A percentile compares a stretch with the other conserved stretches of the same genome.
Evolutionary conservation across 2,329 filamentous ascomycete genomes (phyloP).

Genomic region (Colletotrichum agaves): DNA sequence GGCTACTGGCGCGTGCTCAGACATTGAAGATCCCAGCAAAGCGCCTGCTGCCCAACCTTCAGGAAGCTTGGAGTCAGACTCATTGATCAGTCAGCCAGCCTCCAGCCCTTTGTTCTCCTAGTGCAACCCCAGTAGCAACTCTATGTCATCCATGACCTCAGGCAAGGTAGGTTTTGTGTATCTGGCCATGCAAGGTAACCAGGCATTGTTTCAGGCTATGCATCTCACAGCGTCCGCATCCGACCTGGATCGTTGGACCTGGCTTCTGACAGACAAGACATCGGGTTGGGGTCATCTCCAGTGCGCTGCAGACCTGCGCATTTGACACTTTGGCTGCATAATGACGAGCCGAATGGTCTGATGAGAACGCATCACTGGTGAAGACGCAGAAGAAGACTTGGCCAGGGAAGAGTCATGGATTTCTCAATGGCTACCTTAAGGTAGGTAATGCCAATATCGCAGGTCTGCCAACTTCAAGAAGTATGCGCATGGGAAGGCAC

Average conservation of each 20-base stretch:
- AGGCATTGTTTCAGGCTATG: slow-evolving; percentile 33
- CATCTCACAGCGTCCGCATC: slow-evolving; percentile 20
- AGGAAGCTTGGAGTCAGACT: slow-evolving; percentile 3
- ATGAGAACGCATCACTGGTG: not conserved
- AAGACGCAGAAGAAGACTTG: not conserved
- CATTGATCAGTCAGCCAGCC: slow-evolving; percentile 5
- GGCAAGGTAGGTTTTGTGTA: not conserved
- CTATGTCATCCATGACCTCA: slow-evolving; percentile 19
- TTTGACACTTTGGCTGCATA: slow-evolving; percentile 16
- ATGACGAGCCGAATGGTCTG: slow-evolving; percentile 7
- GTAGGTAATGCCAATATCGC: slow-evolving; percentile 5
- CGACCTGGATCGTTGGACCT: slow-evolving; percentile 14
- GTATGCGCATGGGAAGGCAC: slow-evolving; percentile 8
- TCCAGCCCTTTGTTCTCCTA: not conserved
- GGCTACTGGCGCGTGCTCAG: slow-evolving; percentile 9
- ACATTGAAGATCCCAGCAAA: slow-evolving; percentile 4
- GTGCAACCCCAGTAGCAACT: not conserved
- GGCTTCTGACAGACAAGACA: slow-evolving; percentile 24
- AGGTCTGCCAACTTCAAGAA: not conserved
- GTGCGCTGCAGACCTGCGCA: slow-evolving; percentile 7
- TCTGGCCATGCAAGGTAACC: slow-evolving; percentile 12
- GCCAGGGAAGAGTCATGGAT: not conserved
- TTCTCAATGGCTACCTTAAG: not conserved
- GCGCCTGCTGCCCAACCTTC: slow-evolving; percentile 5
- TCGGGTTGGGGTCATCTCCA: slow-evolving; percentile 15